Evolutionary conservation across 1,284 basidiomycete species (phyloP).

Genomic region (Microstroma glucosiphilum): DNA sequence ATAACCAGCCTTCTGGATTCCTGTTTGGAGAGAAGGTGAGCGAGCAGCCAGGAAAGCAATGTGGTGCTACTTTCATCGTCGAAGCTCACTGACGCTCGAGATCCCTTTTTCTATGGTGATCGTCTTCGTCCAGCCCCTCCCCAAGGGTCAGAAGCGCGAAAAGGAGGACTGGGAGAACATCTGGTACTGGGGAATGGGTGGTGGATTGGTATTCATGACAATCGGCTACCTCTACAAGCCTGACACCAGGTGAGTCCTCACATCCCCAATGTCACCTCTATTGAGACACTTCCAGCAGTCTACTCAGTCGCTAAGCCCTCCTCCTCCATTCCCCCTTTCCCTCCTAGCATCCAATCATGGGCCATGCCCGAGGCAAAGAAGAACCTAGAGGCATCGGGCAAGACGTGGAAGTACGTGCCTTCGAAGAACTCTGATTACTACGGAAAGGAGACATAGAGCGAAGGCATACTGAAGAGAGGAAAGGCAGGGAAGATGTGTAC

Average conservation of each 20-base stretch:
- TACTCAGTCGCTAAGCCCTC: background rate
- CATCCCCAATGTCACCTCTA: slow-evolving; percentile 2
- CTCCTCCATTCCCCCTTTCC: background rate
- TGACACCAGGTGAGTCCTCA: slow-evolving; percentile 71
- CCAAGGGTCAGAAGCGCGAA: slow-evolving; percentile 68
- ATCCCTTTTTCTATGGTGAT: background rate
- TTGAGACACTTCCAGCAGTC: background rate
- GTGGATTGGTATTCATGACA: slow-evolving; percentile 69
- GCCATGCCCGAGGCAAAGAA: slow-evolving; percentile 47
- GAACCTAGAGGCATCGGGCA: slow-evolving; percentile 42
- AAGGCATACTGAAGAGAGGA: background rate
- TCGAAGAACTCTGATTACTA: background rate
- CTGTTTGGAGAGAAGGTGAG: slow-evolving; percentile 47
- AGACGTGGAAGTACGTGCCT: slow-evolving; percentile 47
- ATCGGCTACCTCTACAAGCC: slow-evolving; percentile 88
- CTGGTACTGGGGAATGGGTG: slow-evolving; percentile 63
- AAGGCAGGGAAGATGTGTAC: background rate
- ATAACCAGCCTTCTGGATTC: slow-evolving; percentile 47
- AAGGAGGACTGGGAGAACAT: slow-evolving; percentile 70
- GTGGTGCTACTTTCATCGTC: background rate
- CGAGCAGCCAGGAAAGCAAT: background rate
- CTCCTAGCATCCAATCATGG: slow-evolving; percentile 42
- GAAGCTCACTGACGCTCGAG: background rate
- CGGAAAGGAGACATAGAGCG: background rate
- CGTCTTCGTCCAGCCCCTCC: slow-evolving; percentile 53